Conservation (phyloP, 2,329 filamentous ascomycete genomes). For the Paraconiothyrium brasiliense region DNA sequence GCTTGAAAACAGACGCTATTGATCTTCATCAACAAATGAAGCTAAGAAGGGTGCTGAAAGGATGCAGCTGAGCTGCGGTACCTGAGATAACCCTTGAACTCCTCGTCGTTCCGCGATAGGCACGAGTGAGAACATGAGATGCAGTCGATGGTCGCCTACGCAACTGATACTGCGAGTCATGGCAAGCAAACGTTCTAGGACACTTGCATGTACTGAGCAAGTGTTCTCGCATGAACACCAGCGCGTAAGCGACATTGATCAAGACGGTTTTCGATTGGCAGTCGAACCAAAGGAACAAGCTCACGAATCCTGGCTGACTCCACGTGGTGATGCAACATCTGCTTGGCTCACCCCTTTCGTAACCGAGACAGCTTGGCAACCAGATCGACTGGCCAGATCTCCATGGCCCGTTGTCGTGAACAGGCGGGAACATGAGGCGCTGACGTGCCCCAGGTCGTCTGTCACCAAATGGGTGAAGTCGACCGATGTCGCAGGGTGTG, state of each 20-base stretch:
- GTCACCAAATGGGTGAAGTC: neutral
- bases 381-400: conserved; percentile 11
- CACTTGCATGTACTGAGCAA: neutral
- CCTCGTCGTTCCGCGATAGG: neutral
- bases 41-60: too few species aligned
- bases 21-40: too few species aligned
- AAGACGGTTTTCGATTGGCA: neutral
- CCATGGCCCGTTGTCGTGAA: neutral
- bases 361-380: neutral
- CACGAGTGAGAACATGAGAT: neutral
- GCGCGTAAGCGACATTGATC: conserved; percentile 3
- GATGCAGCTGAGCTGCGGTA: too few species aligned
- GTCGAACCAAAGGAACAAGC: conserved; percentile 2
- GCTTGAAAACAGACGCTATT: too few species aligned
- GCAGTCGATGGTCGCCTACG: neutral
- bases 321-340: conserved; percentile 4
- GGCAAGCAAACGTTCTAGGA: neutral
- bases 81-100: neutral
- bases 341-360: neutral
- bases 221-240: neutral
- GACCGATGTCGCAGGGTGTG: neutral
- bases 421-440: neutral
- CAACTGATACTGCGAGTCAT: neutral
- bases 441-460: neutral
- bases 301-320: conserved; percentile 10